These are phyloP conservation scores for Hericium erinaceus DNA, from an alignment of 768 basidiomycete genomes.

Conservation along the genomic window DNA sequence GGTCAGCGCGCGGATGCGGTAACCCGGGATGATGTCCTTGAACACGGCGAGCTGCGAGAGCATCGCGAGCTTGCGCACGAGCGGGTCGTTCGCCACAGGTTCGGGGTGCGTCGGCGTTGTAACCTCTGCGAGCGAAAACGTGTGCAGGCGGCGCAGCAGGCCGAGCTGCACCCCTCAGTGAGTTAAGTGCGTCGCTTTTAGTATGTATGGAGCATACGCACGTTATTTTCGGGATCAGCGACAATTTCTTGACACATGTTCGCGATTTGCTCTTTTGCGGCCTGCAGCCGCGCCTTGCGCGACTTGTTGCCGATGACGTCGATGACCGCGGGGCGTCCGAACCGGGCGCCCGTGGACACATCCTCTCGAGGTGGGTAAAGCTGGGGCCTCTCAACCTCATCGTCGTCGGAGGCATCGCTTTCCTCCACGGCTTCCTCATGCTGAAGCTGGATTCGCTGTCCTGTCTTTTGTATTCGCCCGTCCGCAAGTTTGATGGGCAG, in stretches of 20 bases:
- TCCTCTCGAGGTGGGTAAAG: slow-evolving; percentile 42
- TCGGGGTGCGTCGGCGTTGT: slow-evolving; percentile 58
- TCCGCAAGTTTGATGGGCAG: slow-evolving; percentile 83
- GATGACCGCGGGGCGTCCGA: slow-evolving; percentile 74
- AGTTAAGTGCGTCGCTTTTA: background rate
- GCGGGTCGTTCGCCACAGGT: slow-evolving; percentile 66
- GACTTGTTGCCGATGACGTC: slow-evolving; percentile 63
- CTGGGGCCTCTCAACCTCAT: slow-evolving; percentile 15
- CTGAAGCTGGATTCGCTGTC: slow-evolving; percentile 23
- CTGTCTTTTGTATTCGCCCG: slow-evolving; percentile 63
- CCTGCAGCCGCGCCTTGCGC: slow-evolving; percentile 54
- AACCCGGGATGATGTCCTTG: slow-evolving; percentile 93
- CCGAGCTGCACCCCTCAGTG: slow-evolving; percentile 49
- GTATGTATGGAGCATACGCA: slow-evolving; percentile 31
- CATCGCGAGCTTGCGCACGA: slow-evolving; percentile 82
- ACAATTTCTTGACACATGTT: slow-evolving; percentile 89
- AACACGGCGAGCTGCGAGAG: slow-evolving; percentile 89
- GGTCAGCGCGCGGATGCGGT: slow-evolving; percentile 86
- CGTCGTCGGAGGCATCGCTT: slow-evolving; percentile 27
- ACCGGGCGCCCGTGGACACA: slow-evolving; percentile 75
- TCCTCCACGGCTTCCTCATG: slow-evolving; percentile 20
- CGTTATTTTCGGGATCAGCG: slow-evolving; percentile 90
- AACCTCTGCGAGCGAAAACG: slow-evolving; percentile 76
- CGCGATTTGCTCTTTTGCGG: slow-evolving; percentile 92
- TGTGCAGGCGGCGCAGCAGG: slow-evolving; percentile 78